Percentiles rank a stretch among this genome's conserved stretches.
phyloP scores from a whole-genome alignment of 2,329 filamentous ascomycete species.

The Arthroderma sp. region DNA sequence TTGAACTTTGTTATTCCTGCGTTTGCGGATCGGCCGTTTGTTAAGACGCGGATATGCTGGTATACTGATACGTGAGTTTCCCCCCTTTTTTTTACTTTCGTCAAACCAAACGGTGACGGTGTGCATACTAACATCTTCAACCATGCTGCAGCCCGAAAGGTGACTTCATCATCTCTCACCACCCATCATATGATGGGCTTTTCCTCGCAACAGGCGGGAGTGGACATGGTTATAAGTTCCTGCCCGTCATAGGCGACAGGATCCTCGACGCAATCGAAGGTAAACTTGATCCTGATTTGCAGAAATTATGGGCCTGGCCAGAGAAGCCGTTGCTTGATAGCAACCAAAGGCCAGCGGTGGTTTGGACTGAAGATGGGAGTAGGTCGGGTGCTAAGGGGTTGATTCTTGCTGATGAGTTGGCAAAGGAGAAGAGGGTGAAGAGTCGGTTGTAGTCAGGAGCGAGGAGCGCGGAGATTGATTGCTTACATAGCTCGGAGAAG shows the following conservation, averaged over 20 bases:
- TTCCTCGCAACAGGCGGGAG: conserved; percentile 41
- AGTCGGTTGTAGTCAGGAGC: conserved; percentile 6
- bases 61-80: conserved; percentile 52
- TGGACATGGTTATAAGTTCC: conserved; percentile 43
- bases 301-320: conserved; percentile 32
- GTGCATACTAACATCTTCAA: background rate
- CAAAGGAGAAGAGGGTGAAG: conserved; percentile 14
- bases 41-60: conserved; percentile 55
- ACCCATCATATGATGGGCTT: conserved; percentile 43
- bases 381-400: conserved; percentile 23
- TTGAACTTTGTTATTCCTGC: conserved; percentile 49
- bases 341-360: conserved; percentile 13
- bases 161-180: conserved; percentile 58
- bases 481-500: background rate
- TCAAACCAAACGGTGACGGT: background rate
- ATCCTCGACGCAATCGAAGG: conserved; percentile 35
- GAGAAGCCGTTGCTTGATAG: conserved; percentile 4
- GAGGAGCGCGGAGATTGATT: background rate
- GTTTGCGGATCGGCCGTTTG: conserved; percentile 48
- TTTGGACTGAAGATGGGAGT: conserved; percentile 26
- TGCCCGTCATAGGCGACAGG: conserved; percentile 41
- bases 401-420: conserved; percentile 27
- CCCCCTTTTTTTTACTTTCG: conserved; percentile 1
- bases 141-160: conserved; percentile 37
- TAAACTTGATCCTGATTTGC: conserved; percentile 28